A percentile compares a stretch with the other conserved stretches of the same genome.
Conservation (phyloP, 495 filamentous ascomycete species). For the Aspergillus asperescens region DNA sequence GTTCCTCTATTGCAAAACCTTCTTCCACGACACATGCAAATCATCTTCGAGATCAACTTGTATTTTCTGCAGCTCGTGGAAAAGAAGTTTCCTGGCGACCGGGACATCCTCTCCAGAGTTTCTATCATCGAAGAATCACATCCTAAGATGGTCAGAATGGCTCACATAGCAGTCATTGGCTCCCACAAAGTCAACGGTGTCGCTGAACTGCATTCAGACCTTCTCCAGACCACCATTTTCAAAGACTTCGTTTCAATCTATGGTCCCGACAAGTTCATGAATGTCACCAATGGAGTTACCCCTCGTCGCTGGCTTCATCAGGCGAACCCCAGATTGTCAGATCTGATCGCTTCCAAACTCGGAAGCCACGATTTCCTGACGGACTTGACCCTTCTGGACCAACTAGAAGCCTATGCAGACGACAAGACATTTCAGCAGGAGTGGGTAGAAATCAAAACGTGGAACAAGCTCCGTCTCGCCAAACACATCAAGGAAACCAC, state of each 20-base stretch:
- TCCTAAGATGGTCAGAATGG: conserved; percentile 98
- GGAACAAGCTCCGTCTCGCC: conserved; percentile 76
- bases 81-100: conserved; percentile 80
- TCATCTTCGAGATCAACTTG: conserved; percentile 98
- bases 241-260: conserved; percentile 95
- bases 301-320: conserved; percentile 95
- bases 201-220: conserved; percentile 92
- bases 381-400: conserved; percentile 77
- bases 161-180: conserved; percentile 87
- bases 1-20: conserved; percentile 88
- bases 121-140: conserved; percentile 97
- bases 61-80: conserved; percentile 89
- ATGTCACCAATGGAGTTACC: conserved; percentile 97
- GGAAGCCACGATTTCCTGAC: conserved; percentile 80
- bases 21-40: conserved; percentile 89
- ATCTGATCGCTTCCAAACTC: conserved; percentile 83
- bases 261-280: conserved; percentile 94
- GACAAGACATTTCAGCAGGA: conserved; percentile 87
- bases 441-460: conserved; percentile 83
- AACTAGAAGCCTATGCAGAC: conserved; percentile 71
- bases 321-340: conserved; percentile 88
- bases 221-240: conserved; percentile 98
- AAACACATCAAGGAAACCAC: conserved; percentile 80
- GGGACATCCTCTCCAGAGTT: conserved; percentile 75
- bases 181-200: conserved; percentile 99